Evolutionary conservation across 306 rosid genomes (phyloP), one percentile per base, ranked within the genome.

Genomic region (Prinsepia uniflora): DNA sequence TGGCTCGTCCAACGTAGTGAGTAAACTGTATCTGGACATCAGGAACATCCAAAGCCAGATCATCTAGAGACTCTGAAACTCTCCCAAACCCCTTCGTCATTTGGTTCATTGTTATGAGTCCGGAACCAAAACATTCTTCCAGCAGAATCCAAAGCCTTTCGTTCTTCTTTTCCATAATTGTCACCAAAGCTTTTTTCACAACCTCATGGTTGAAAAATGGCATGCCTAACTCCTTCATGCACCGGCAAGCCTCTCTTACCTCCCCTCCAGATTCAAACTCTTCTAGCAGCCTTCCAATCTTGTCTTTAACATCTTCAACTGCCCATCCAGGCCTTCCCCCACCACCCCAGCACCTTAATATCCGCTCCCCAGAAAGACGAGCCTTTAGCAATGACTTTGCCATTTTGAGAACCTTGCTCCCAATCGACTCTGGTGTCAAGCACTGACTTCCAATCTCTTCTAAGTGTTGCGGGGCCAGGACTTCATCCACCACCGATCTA

Each of bases 311-410:
- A 81, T 89, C 91, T 56, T 83, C 91, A 39, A 89, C 81, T 5
- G 82, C 91, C 89, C 89, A 89, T 44, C 96, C 96, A 4, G 83
- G 83, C 55, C 78, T 73, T 60, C 91, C 91, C 1, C 89, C 96
- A 17, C 91, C 96, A 13, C 96, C 96, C 96, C 96, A 89, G 78
- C 91, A 89, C 66, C 96, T 82, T 52, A 86, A 57, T 54, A 89
- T 86, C 41, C 92, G 57, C 75, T 89, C 92, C 11, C 96, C 96
- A 0, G 96, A 83, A 9, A 84, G 85, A 34, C 83, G 77, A 8
- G 90, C 96, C 63, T 86, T 83, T 10, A 89, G 85, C 63, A 83
- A 77, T 71, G 96, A 81, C 72, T 75, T 86, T 0, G 85, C 82
- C 96, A 89, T 89, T 74, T 56, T 81, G 57, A 86, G 84, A 4